These are phyloP conservation scores for Pythium folliculosum DNA, from an alignment of 352 stramenopile species.

Conservation along the genomic window DNA sequence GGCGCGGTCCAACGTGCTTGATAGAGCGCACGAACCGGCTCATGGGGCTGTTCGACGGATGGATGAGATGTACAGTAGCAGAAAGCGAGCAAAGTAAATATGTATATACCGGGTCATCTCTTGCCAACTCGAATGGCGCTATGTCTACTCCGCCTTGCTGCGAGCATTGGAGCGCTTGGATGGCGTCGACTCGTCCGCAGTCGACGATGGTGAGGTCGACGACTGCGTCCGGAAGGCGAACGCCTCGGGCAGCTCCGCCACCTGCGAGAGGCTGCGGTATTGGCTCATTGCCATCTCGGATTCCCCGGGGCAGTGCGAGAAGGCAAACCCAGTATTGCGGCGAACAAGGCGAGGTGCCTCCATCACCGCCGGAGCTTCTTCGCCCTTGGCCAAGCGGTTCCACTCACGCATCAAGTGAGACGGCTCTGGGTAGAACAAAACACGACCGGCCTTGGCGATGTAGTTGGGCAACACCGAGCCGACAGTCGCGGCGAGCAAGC, in stretches of 20 bases:
- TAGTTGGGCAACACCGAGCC: constrained; percentile 80
- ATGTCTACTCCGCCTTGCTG: constrained; percentile 3
- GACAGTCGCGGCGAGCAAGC: constrained; percentile 60
- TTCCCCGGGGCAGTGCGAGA: constrained; percentile 79
- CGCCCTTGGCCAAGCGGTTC: constrained; percentile 83
- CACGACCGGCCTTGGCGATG: constrained; percentile 80
- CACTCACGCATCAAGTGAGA: constrained; percentile 90
- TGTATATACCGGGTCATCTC: constrained; percentile 8
- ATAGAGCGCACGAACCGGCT: background rate
- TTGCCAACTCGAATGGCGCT: background rate
- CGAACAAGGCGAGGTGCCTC: constrained; percentile 79
- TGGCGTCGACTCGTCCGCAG: constrained; percentile 57
- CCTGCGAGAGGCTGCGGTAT: constrained; percentile 42
- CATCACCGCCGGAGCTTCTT: constrained; percentile 55
- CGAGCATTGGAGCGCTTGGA: constrained; percentile 27
- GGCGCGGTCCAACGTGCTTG: background rate
- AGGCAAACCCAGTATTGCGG: constrained; percentile 87
- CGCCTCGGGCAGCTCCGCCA: constrained; percentile 27
- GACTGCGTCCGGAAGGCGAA: constrained; percentile 28
- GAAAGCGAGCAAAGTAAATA: constrained; percentile 18
- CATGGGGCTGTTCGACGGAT: background rate
- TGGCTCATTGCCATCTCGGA: constrained; percentile 67
- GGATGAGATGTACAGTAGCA: background rate
- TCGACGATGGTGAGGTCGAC: constrained; percentile 52
- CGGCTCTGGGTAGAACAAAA: constrained; percentile 88